These are phyloP conservation scores for Lyophyllum shimeji DNA, from an alignment of 768 basidiomycete species.

Conservation along the genomic window DNA sequence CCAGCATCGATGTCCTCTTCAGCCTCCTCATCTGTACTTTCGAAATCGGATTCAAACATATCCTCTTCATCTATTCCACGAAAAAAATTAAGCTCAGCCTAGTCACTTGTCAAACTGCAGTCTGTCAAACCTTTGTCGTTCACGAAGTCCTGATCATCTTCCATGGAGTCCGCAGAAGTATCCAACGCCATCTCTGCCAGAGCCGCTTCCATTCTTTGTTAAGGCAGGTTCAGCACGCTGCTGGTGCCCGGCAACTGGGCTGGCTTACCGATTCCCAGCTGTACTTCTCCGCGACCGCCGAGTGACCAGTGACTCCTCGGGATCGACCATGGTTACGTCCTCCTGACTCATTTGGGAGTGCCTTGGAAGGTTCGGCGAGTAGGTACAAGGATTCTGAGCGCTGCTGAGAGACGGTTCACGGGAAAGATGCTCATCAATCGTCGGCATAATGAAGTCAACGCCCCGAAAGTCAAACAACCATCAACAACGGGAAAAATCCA, in stretches of 20 bases:
- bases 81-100: constrained; percentile 9
- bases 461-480: constrained; percentile 1
- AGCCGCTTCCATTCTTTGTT: constrained; percentile 70
- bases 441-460: background rate
- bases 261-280: constrained; percentile 69
- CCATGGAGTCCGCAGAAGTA: constrained; percentile 55
- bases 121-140: constrained; percentile 53
- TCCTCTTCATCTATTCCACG: constrained; percentile 74
- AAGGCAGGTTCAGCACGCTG: constrained; percentile 3
- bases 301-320: constrained; percentile 46
- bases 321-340: constrained; percentile 21
- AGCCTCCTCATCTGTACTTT: constrained; percentile 76
- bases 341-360: constrained; percentile 3
- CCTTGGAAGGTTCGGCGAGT: too few species aligned
- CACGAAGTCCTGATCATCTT: constrained; percentile 75
- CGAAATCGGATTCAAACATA: constrained; percentile 81
- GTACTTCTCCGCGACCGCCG: constrained; percentile 71
- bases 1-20: constrained; percentile 54
- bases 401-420: too few species aligned
- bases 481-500: constrained; percentile 9
- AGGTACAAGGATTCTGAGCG: too few species aligned
- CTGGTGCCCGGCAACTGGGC: background rate
- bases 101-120: background rate
- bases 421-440: too few species aligned
- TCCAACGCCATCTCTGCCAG: constrained; percentile 68